These are phyloP conservation scores for Chaetomium globosum DNA, from an alignment of 2,329 filamentous ascomycete species.

Conservation along the genomic window DNA sequence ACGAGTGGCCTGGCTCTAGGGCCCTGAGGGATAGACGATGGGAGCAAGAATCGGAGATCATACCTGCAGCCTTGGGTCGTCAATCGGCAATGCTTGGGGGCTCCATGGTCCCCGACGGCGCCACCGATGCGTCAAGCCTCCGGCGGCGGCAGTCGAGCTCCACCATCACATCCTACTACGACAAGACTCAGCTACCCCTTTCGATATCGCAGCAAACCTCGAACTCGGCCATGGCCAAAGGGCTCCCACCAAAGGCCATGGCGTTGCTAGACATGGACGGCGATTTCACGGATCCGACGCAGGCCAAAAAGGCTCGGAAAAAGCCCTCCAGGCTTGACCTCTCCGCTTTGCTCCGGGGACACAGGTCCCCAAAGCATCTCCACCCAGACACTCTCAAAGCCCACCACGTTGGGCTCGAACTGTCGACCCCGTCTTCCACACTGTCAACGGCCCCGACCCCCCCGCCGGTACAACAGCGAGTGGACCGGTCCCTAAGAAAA, in stretches of 20 bases:
- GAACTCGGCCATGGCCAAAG: conserved; percentile 61
- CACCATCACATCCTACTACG: conserved; percentile 61
- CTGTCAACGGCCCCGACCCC: conserved; percentile 40
- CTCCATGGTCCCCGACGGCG: conserved; percentile 34
- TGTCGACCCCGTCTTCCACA: conserved; percentile 50
- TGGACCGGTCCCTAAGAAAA: conserved; percentile 41
- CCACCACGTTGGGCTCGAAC: conserved; percentile 44
- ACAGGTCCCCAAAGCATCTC: conserved; percentile 40
- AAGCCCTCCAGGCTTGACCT: conserved; percentile 56
- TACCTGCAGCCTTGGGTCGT: conserved; percentile 43
- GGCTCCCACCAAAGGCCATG: conserved; percentile 53
- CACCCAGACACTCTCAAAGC: conserved; percentile 37
- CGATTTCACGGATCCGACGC: conserved; percentile 33
- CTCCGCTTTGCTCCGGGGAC: conserved; percentile 47
- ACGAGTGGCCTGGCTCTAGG: conserved; percentile 32
- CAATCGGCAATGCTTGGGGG: conserved; percentile 34
- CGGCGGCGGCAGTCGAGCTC: conserved; percentile 56
- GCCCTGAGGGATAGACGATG: conserved; percentile 42
- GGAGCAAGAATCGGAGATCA: conserved; percentile 53
- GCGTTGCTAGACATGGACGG: conserved; percentile 53
- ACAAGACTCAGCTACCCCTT: conserved; percentile 58
- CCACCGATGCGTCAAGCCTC: conserved; percentile 50
- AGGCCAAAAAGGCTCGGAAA: conserved; percentile 47
- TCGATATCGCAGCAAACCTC: conserved; percentile 63
- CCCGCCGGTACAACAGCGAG: conserved; percentile 37